Evolutionary conservation across 306 rosid species (phyloP).

Genomic region (Prunus dulcis): DNA sequence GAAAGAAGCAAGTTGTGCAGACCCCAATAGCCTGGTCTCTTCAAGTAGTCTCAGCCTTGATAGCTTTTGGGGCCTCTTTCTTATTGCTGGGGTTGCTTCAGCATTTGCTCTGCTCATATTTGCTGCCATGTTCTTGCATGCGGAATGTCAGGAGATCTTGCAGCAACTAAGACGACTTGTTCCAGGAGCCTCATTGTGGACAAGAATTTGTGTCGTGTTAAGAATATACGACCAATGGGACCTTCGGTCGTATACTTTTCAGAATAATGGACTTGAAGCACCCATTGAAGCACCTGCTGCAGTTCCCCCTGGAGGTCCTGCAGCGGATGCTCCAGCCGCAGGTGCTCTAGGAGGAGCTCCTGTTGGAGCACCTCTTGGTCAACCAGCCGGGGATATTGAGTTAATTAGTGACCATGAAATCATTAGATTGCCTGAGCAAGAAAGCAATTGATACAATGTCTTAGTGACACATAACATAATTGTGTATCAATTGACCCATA

Average conservation of each 20-base stretch:
- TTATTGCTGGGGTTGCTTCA: conserved; percentile 17
- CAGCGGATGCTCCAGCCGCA: too few species aligned
- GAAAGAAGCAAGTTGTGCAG: not conserved
- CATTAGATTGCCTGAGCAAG: too few species aligned
- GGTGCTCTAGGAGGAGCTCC: too few species aligned
- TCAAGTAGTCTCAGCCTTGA: conserved; percentile 17
- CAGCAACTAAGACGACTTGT: not conserved
- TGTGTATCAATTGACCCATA: too few species aligned
- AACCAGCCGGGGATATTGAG: too few species aligned
- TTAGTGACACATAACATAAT: too few species aligned
- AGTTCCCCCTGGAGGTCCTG: too few species aligned
- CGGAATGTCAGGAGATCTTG: not conserved
- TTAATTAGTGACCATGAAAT: too few species aligned
- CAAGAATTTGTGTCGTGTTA: conserved; percentile 6
- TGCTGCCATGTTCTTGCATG: not conserved
- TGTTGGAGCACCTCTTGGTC: too few species aligned
- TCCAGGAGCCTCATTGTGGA: conserved; percentile 23
- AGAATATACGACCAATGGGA: conserved; percentile 32
- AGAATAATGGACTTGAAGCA: conserved; percentile 8
- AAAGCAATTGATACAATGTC: too few species aligned
- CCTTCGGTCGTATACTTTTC: conserved; percentile 28
- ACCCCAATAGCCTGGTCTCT: not conserved
- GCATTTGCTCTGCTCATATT: not conserved
- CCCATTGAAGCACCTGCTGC: not conserved
- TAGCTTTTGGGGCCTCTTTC: conserved; percentile 34